phyloP scores from a whole-genome alignment of 371 early-diverging fungal genomes.

The Polyrhizophydium stewartii region DNA sequence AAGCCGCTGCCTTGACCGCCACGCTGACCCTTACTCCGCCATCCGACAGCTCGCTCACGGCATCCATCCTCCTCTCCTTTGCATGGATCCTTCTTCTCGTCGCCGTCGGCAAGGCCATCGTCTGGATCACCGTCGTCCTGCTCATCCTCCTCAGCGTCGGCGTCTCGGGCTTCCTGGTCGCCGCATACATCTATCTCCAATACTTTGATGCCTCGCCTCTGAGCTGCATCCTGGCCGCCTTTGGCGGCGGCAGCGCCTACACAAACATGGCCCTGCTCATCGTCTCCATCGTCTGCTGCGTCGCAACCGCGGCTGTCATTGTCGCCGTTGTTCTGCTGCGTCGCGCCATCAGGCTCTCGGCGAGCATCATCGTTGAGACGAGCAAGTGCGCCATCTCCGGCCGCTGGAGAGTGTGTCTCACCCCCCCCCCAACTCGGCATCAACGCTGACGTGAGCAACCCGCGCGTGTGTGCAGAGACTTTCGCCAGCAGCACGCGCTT shows the following conservation, averaged over 20 bases:
- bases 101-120: conserved; percentile 24
- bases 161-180: not conserved
- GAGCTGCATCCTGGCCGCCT: not conserved
- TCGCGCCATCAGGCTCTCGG: not conserved
- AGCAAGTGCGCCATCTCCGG: conserved; percentile 2
- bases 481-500: not conserved
- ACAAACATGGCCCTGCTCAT: no score
- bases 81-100: conserved; percentile 31
- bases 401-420: no score
- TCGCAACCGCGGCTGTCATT: not conserved
- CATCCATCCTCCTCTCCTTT: conserved; percentile 24
- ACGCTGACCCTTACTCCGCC: not conserved
- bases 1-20: no score
- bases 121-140: conserved; percentile 34
- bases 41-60: conserved; percentile 1
- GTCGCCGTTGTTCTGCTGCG: not conserved
- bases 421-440: no score
- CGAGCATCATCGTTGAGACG: not conserved
- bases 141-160: no score
- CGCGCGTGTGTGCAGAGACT: no score
- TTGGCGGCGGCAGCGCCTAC: no score
- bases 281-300: not conserved
- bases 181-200: not conserved
- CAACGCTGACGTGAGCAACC: not conserved
- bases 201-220: not conserved